Base-by-base conservation (phyloP, 106 monocot species). In the Alisma plantagoaquatica region DNA sequence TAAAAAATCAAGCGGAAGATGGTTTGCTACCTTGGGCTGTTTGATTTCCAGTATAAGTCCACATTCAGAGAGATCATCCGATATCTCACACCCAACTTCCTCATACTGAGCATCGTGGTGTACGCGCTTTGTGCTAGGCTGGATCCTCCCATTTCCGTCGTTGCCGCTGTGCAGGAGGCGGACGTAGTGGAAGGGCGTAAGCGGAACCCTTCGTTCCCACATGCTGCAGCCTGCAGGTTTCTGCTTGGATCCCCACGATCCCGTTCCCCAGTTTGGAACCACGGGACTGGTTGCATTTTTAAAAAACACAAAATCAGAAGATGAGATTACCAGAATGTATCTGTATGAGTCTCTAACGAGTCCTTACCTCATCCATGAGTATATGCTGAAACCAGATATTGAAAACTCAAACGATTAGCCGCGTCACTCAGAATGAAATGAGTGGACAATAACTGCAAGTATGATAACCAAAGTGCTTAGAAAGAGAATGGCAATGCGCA, bases 1-100 rank as follows among this genome's bases (percentile, higher is more conserved):
- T n/a, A n/a, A n/a, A n/a, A n/a, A n/a, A n/a, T n/a, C n/a, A n/a
- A n/a, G n/a, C n/a, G n/a, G n/a, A n/a, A n/a, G n/a, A n/a, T n/a
- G n/a, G n/a, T n/a, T n/a, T n/a, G n/a, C n/a, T n/a, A 89, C 89
- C 89, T 89, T 84, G 23, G 96, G 96, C 60, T 88, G 88, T 67
- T 96, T 96, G 38, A 96, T 73, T 23, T 89, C 96, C 44, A 96
- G 33, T 49, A 96, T 78, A 31, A 96, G 78, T 49, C 96, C 96
- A 60, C 96, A 96, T 25, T 75, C 67, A 4, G 84, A 89, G 21
- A 96, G 70, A 72, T 96, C 89, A 27, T 89, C 84, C 14, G 96
- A 96, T 46, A 96, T 54, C 53, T 96, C 78, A 53, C 96, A 96
- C 11, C 89, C 96, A n/a, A 75, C 89, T 43, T 96, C 96, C 60